Evolutionary conservation across 2,329 filamentous ascomycete species (phyloP).

Genomic region (Fusarium floridanum): DNA sequence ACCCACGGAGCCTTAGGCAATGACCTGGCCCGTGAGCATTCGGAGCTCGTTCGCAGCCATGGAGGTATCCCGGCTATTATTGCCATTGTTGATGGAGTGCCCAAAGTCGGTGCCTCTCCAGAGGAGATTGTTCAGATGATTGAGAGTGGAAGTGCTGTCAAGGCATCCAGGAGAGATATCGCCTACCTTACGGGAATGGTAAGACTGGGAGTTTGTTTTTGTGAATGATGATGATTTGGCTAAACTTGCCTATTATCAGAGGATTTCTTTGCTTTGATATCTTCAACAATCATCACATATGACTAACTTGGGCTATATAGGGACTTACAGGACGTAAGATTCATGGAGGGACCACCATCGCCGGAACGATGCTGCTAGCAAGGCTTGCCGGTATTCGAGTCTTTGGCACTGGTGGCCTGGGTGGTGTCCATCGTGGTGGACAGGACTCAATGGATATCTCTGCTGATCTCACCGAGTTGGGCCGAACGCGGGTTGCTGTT

Average conservation of each 20-base stretch:
- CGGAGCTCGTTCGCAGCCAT: slow-evolving; percentile 82
- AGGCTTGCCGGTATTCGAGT: slow-evolving; percentile 88
- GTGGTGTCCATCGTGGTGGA: slow-evolving; percentile 91
- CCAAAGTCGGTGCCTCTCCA: slow-evolving; percentile 80
- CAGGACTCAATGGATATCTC: slow-evolving; percentile 93
- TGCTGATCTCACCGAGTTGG: slow-evolving; percentile 93
- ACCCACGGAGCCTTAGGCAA: slow-evolving; percentile 91
- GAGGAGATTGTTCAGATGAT: slow-evolving; percentile 82
- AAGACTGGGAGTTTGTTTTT: slow-evolving; percentile 46
- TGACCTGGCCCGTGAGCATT: slow-evolving; percentile 80
- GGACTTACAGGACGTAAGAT: slow-evolving; percentile 66
- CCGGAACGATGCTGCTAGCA: slow-evolving; percentile 92
- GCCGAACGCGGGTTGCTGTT: slow-evolving; percentile 88
- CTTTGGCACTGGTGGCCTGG: slow-evolving; percentile 94
- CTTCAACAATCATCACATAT: neutral
- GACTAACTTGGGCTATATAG: slow-evolving; percentile 30
- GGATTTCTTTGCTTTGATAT: neutral
- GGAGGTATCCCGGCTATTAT: slow-evolving; percentile 92
- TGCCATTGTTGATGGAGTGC: slow-evolving; percentile 85
- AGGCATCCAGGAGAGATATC: slow-evolving; percentile 89
- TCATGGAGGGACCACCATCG: slow-evolving; percentile 92
- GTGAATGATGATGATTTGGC: neutral
- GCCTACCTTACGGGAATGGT: slow-evolving; percentile 84
- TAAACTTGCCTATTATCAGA: neutral
- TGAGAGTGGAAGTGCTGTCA: slow-evolving; percentile 75